Evolutionary conservation across 352 stramenopile genomes (phyloP).

Genomic region (Globisporangium middletonii): DNA sequence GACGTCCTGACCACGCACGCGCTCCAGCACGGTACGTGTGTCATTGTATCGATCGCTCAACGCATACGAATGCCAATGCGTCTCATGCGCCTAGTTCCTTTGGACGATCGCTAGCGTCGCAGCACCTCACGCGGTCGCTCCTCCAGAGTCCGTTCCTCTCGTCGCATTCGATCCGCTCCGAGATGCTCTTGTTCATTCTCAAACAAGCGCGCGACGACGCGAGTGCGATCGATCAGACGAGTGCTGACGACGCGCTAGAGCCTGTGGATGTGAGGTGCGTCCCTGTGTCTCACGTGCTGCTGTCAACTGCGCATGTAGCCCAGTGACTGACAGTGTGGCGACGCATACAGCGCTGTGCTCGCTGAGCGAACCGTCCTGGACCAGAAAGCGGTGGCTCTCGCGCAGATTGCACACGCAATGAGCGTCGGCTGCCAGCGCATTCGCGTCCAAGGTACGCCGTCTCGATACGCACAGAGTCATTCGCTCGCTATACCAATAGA

Average conservation of each 20-base stretch:
- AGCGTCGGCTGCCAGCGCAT: constrained; percentile 22
- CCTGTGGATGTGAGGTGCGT: constrained; percentile 5
- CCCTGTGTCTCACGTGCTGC: neutral
- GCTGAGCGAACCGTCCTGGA: constrained; percentile 15
- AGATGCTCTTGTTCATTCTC: constrained; percentile 29
- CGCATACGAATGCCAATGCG: neutral
- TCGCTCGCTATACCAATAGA: neutral
- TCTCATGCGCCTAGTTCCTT: too few species aligned
- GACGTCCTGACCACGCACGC: constrained; percentile 5
- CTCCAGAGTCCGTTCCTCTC: constrained; percentile 46
- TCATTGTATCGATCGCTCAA: too few species aligned
- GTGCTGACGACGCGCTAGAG: neutral
- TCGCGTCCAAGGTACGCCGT: constrained; percentile 27
- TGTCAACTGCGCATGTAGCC: neutral
- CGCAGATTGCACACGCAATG: constrained; percentile 28
- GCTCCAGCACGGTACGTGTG: constrained; percentile 9
- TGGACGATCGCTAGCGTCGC: constrained; percentile 10
- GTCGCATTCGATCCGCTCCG: constrained; percentile 35
- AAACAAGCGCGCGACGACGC: constrained; percentile 11
- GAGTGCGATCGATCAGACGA: neutral
- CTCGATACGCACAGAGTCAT: too few species aligned
- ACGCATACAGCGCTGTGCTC: constrained; percentile 19
- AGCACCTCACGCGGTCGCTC: constrained; percentile 36
- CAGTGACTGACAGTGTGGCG: neutral
- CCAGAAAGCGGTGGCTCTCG: constrained; percentile 18